Conservation (phyloP, 768 basidiomycete genomes). For the Amanita subjunquillea region DNA sequence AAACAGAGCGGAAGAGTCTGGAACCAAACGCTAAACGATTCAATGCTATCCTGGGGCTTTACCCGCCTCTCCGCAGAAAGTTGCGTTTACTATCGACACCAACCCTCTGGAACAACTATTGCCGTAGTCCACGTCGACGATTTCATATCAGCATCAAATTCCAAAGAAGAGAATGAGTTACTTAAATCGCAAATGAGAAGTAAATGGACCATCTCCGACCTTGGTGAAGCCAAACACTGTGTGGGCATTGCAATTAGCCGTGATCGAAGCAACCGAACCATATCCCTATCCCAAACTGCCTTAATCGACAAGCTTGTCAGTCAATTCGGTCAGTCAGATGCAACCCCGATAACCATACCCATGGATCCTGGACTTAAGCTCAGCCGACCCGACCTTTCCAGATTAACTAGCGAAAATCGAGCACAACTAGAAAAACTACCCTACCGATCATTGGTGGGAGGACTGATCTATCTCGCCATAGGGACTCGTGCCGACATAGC, state of each 20-base stretch:
- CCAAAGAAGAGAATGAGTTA: not conserved
- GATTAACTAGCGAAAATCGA: not conserved
- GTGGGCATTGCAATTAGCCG: not conserved
- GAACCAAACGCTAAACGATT: constrained; percentile 21
- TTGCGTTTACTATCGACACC: not conserved
- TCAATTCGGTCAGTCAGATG: not conserved
- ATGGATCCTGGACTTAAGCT: not conserved
- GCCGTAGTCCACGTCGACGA: not conserved
- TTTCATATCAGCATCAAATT: not conserved
- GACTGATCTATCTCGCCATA: no score
- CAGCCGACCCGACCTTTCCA: not conserved
- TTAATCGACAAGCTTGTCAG: not conserved
- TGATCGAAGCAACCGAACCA: not conserved
- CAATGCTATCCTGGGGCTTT: constrained; percentile 21
- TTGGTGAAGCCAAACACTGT: not conserved
- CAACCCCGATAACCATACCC: not conserved
- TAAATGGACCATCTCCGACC: not conserved
- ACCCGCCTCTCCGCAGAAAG: constrained; percentile 6
- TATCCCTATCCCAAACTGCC: not conserved
- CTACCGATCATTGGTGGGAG: constrained; percentile 15
- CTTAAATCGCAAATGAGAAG: not conserved
- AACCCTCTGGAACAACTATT: not conserved
- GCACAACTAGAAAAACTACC: constrained; percentile 7
- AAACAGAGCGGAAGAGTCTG: constrained; percentile 22
- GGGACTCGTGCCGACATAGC: constrained; percentile 18